Evolutionary conservation across 768 basidiomycete genomes (phyloP), one percentile per base, ranked within the genome.

Genomic region (Daedalea quercina): DNA sequence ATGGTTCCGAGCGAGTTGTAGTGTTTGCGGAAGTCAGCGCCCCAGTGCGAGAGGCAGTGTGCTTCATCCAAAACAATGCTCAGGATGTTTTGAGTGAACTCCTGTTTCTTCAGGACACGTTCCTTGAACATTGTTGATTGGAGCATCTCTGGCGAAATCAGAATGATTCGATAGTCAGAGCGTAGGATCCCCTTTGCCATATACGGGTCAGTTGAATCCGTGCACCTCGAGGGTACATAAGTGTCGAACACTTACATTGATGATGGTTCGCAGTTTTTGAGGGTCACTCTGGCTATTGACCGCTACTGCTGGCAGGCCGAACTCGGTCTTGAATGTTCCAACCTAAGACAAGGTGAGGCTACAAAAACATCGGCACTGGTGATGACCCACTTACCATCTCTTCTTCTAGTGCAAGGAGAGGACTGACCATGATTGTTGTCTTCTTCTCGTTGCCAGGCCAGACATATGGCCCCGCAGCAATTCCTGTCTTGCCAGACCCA

Each of bases 11-110:
- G 52, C 2, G 34, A 28, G 0, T 51, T 63, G 33, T 69, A 73
- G 25, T 62, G 59, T 52, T 71, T 70, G 17, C 68, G 61, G 48
- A 71, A 73, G 12, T 61, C 58, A 7, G 56, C 52, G 0, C 70
- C 70, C 71, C 71, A 73, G 42, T 70, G 69, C 1, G 69, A 70
- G 1, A 73, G 54, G 50, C 65, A 65, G 47, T 74, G 72, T 0
- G 69, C 69, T 51, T 74, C 69, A 43, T 73, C 69, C 13, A 71
- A 50, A 1, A 72, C 54, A 0, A 71, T 57, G 3, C 65, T 64
- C 2, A 70, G 54, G 3, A 67, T 24, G 0, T 63, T 50, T 0
- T 35, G 44, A 3, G 37, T 9, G 45, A 70, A 64, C 33, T 54
- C 54, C 0, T 60, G 1, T 2, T 67, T 64, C 1, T 60, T 57